These are phyloP conservation scores for Komagataella ulmi DNA, from an alignment of 805 yeast genomes.

Conservation along the genomic window DNA sequence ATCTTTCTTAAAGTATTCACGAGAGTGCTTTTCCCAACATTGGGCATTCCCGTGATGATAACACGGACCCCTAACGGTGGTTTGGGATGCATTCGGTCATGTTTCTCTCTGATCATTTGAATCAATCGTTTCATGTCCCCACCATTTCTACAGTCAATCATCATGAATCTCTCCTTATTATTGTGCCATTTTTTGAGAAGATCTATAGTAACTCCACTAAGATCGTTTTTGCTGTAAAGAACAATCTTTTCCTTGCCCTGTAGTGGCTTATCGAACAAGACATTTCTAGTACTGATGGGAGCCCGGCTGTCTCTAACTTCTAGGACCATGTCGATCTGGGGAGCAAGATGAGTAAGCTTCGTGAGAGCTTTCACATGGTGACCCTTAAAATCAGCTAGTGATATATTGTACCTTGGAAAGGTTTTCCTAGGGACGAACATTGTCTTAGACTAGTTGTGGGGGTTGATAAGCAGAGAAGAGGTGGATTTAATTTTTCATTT, in stretches of 20 bases:
- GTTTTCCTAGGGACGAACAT: slow-evolving; percentile 49
- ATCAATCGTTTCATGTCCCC: slow-evolving; percentile 38
- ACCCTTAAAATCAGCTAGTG: slow-evolving; percentile 74
- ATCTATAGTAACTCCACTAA: slow-evolving; percentile 28
- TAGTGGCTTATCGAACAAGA: slow-evolving; percentile 56
- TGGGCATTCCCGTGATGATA: slow-evolving; percentile 89
- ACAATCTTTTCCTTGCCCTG: slow-evolving; percentile 43
- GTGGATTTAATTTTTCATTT: background rate
- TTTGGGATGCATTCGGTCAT: slow-evolving; percentile 37
- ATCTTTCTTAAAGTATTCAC: slow-evolving; percentile 55
- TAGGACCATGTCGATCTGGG: slow-evolving; percentile 68
- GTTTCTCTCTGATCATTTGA: slow-evolving; percentile 30
- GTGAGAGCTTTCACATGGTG: slow-evolving; percentile 77
- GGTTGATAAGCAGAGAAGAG: background rate
- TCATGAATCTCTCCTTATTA: slow-evolving; percentile 28
- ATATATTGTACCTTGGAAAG: slow-evolving; percentile 66
- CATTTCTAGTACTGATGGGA: slow-evolving; percentile 74
- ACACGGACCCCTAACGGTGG: slow-evolving; percentile 77
- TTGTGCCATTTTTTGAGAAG: slow-evolving; percentile 35
- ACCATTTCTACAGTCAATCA: slow-evolving; percentile 43
- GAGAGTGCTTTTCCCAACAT: slow-evolving; percentile 89
- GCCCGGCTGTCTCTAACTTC: slow-evolving; percentile 88
- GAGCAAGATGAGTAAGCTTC: slow-evolving; percentile 51
- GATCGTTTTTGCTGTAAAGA: slow-evolving; percentile 67
- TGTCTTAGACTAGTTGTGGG: background rate